phyloP scores from a whole-genome alignment of 495 filamentous ascomycete species.

The Zalerion maritima region DNA sequence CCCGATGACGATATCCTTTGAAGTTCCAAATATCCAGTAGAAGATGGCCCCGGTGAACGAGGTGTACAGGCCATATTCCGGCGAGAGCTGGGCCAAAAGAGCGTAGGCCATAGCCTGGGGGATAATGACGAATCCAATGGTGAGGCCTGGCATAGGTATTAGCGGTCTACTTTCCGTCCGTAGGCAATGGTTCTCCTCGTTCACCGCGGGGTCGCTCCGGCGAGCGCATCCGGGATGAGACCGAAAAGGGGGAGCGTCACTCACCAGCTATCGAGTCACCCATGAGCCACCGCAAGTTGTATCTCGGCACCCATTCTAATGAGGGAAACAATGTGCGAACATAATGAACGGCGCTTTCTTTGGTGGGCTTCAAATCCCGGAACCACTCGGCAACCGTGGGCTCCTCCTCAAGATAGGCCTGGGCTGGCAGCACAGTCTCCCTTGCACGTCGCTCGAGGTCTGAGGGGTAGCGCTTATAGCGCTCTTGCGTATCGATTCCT shows the following conservation, averaged over 20 bases:
- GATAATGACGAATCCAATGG: slow-evolving; percentile 27
- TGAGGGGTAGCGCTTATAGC: too few relatives aligned
- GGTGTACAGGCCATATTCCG: slow-evolving; percentile 38
- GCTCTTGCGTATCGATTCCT: too few relatives aligned
- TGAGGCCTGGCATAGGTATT: slow-evolving; percentile 6
- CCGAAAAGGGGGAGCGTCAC: background rate
- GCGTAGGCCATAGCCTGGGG: slow-evolving; percentile 42
- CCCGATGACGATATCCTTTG: slow-evolving; percentile 41
- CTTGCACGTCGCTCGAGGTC: too few relatives aligned
- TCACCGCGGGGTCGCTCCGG: too few relatives aligned
- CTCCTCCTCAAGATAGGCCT: too few relatives aligned
- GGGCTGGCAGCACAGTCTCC: too few relatives aligned
- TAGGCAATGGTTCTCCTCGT: too few relatives aligned
- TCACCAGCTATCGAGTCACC: slow-evolving; percentile 4
- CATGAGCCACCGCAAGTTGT: slow-evolving; percentile 6
- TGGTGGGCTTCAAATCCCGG: too few relatives aligned
- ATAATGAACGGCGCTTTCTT: too few relatives aligned
- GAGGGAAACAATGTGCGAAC: slow-evolving; percentile 7
- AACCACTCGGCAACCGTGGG: too few relatives aligned
- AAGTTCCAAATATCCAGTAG: slow-evolving; percentile 42
- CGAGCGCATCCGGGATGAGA: too few relatives aligned
- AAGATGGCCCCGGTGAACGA: slow-evolving; percentile 40
- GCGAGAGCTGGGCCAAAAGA: slow-evolving; percentile 27
- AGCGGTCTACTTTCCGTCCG: too few relatives aligned
- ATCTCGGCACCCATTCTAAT: slow-evolving; percentile 7